These are phyloP conservation scores for Wallacemonas rigidus DNA, from an alignment of 208 protist genomes.

Conservation along the genomic window DNA sequence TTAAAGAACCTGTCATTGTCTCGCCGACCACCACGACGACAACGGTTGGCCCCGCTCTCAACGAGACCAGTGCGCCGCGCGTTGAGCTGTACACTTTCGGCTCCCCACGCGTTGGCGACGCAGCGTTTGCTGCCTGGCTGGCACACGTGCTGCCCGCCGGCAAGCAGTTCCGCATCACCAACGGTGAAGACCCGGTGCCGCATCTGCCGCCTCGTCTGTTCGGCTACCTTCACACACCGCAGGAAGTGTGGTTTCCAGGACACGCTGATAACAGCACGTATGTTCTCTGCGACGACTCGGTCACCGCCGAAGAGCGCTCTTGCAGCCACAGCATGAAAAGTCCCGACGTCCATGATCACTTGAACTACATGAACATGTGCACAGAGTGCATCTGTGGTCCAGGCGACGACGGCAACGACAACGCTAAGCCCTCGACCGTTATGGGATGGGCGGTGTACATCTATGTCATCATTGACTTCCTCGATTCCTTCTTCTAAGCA, in stretches of 20 bases:
- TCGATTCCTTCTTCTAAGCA: not conserved
- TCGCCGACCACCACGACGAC: not conserved
- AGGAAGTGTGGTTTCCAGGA: slow-evolving; percentile 54
- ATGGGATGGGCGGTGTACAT: not conserved
- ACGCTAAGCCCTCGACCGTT: slow-evolving; percentile 2
- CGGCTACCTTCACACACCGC: slow-evolving; percentile 48
- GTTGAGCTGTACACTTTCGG: slow-evolving; percentile 71
- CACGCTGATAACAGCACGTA: slow-evolving; percentile 20
- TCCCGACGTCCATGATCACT: slow-evolving; percentile 43
- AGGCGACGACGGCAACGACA: not conserved
- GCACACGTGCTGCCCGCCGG: slow-evolving; percentile 21
- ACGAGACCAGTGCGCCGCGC: not conserved
- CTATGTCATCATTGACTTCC: slow-evolving; percentile 3
- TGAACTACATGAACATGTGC: slow-evolving; percentile 57
- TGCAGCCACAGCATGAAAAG: slow-evolving; percentile 55
- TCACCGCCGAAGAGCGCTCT: slow-evolving; percentile 33
- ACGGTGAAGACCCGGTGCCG: slow-evolving; percentile 53
- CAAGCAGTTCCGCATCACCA: slow-evolving; percentile 50
- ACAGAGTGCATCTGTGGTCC: slow-evolving; percentile 42
- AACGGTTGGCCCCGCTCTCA: not conserved
- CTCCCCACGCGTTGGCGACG: slow-evolving; percentile 67
- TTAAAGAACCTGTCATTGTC: not conserved
- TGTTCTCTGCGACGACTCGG: slow-evolving; percentile 37
- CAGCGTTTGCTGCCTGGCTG: slow-evolving; percentile 42
- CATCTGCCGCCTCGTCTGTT: slow-evolving; percentile 48